Evolutionary conservation across 768 basidiomycete genomes (phyloP).

Genomic region (Lactarius hatsudake): DNA sequence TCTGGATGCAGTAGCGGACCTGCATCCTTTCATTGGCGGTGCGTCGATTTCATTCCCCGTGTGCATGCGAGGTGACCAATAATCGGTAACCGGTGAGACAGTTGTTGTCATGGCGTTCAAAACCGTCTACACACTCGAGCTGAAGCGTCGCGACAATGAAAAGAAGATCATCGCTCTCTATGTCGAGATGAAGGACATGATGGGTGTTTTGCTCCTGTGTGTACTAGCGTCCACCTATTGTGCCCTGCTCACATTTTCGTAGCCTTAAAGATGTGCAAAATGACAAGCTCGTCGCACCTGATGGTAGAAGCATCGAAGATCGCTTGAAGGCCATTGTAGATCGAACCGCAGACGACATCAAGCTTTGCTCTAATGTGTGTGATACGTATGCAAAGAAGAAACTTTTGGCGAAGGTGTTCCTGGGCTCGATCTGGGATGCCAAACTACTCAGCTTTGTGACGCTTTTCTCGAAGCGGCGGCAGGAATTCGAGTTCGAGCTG

Average conservation of each 20-base stretch:
- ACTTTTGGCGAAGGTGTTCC: constrained; percentile 33
- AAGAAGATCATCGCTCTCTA: constrained; percentile 46
- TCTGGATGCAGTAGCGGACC: constrained; percentile 32
- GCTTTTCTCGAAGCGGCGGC: constrained; percentile 30
- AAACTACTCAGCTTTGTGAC: constrained; percentile 30
- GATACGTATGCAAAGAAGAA: constrained; percentile 36
- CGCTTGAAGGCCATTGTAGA: constrained; percentile 35
- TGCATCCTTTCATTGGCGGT: constrained; percentile 35
- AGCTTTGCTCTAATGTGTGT: constrained; percentile 35
- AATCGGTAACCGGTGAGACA: constrained; percentile 15
- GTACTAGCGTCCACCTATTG: neutral
- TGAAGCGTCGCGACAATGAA: constrained; percentile 50
- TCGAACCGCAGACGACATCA: constrained; percentile 34
- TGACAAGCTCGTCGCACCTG: constrained; percentile 32
- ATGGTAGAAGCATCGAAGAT: constrained; percentile 36
- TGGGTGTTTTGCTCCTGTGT: constrained; percentile 31
- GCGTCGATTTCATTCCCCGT: neutral
- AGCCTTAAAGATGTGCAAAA: constrained; percentile 37
- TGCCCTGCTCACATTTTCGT: neutral
- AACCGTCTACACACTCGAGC: constrained; percentile 46
- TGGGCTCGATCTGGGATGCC: constrained; percentile 32
- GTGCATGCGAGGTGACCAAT: neutral
- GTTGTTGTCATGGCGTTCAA: constrained; percentile 52
- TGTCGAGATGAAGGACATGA: constrained; percentile 50
- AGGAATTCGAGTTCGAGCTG: constrained; percentile 34